Evolutionary conservation across 75 land plant species (phyloP).

Genomic region (Chamaecyparis obtusa): DNA sequence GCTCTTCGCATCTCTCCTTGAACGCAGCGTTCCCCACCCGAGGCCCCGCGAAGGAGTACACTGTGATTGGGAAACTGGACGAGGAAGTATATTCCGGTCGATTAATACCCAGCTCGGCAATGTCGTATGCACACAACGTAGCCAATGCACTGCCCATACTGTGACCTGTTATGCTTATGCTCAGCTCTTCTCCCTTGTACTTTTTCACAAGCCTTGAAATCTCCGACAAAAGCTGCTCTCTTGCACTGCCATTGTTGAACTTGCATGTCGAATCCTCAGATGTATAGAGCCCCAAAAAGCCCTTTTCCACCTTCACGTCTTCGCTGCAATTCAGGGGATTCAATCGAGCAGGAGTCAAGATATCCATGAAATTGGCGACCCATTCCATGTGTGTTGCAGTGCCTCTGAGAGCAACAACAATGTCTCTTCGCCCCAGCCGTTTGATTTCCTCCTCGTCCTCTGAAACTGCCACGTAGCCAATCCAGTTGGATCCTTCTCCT

Average conservation of each 20-base stretch:
- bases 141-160: slow-evolving; percentile 55
- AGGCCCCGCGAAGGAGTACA: slow-evolving; percentile 27
- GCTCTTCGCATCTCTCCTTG: slow-evolving; percentile 17
- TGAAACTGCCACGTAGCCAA: slow-evolving; percentile 39
- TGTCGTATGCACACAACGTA: slow-evolving; percentile 33
- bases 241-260: slow-evolving; percentile 30
- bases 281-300: slow-evolving; percentile 63
- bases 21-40: slow-evolving; percentile 28
- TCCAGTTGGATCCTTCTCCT: slow-evolving; percentile 27
- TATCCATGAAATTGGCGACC: slow-evolving; percentile 19
- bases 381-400: slow-evolving; percentile 21
- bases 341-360: slow-evolving; percentile 15
- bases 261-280: slow-evolving; percentile 21
- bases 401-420: slow-evolving; percentile 33
- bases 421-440: slow-evolving; percentile 45
- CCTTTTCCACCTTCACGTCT: slow-evolving; percentile 49
- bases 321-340: slow-evolving; percentile 1
- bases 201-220: slow-evolving; percentile 22
- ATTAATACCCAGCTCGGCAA: slow-evolving; percentile 24
- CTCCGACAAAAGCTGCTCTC: slow-evolving; percentile 36
- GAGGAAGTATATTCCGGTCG: background rate
- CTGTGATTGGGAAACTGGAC: slow-evolving; percentile 12
- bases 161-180: slow-evolving; percentile 53
- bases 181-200: slow-evolving; percentile 30
- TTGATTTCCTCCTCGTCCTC: slow-evolving; percentile 15